phyloP scores from a whole-genome alignment of 441 rosid genomes.

The Erodium texanum region DNA sequence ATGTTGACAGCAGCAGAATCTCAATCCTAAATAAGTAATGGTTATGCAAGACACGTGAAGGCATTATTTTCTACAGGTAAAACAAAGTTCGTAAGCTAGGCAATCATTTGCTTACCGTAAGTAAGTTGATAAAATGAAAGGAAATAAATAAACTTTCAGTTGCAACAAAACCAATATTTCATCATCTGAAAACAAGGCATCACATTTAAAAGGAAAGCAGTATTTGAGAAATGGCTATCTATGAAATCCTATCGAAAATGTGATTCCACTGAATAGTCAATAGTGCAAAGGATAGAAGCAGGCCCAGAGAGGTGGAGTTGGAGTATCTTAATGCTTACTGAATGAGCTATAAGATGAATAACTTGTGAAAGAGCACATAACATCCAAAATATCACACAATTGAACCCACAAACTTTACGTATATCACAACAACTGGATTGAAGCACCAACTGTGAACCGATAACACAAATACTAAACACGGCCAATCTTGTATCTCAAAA shows the following conservation, averaged over 20 bases:
- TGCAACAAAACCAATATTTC: neutral
- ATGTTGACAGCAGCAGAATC: too few relatives aligned
- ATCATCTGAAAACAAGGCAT: neutral
- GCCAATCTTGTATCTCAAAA: neutral
- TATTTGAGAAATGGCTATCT: neutral
- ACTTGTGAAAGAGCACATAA: neutral
- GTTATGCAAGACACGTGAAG: neutral
- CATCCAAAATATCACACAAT: neutral
- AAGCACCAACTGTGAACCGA: neutral
- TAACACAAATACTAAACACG: neutral
- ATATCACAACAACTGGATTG: neutral
- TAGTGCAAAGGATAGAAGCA: neutral
- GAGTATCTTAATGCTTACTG: neutral
- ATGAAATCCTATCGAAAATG: neutral
- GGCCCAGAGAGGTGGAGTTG: too few relatives aligned
- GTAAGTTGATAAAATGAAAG: neutral
- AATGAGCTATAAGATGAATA: neutral
- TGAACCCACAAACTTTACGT: neutral
- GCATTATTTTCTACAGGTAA: neutral
- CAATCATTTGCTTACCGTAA: neutral
- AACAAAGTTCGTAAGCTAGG: neutral
- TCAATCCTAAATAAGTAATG: neutral
- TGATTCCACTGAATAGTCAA: neutral
- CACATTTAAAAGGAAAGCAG: neutral
- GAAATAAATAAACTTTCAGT: neutral